Evolutionary conservation across 208 protist species (phyloP), one percentile per base, ranked within the genome.

Genomic region (Herpetomonas samuelpessoai): DNA sequence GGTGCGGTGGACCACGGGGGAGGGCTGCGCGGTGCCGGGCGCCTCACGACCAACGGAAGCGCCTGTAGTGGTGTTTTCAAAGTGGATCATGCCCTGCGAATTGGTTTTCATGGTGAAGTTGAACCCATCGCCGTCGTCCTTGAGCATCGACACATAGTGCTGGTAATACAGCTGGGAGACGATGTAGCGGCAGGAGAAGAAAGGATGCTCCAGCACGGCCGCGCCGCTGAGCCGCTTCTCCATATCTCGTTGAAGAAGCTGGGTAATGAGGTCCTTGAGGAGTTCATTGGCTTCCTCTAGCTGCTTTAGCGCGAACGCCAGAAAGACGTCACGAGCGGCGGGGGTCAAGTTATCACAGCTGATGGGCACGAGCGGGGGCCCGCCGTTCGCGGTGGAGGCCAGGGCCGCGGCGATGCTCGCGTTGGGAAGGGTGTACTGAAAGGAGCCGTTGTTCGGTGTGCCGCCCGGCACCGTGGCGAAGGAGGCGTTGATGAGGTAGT

Each of bases 181-280:
- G 35, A 90, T 62, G 66, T 95, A 95, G 9, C 56, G 10, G 62
- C 85, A 93, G 22, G 72, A 73, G 68, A 95, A 95, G 69, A 95
- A 95, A 1, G 89, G 83, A 55, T 95, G 89, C 56, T 93, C 83
- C 50, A 95, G 71, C 25, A 95, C 89, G 18, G 57, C 64, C 3
- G 57, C 55, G 12, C 89, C 89, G 62, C 59, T 62, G 12, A 95
- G 74, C 1, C 89, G 85, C 45, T 73, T 45, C 21, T 88, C 76
- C 30, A 76, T 54, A 28, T 64, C 54, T 45, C 86, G 83, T 45
- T 83, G 56, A 1, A 95, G 74, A 41, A 95, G 70, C 39, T 47
- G 53, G 48, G 76, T 39, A 50, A 91, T 82, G 16, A 95, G 65
- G 29, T 91, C 82, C 16, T 71, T 38, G 28, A 95, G 70, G 18